Conservation (phyloP, 2,329 filamentous ascomycete species). For the Sporothrix euskadiensis region DNA sequence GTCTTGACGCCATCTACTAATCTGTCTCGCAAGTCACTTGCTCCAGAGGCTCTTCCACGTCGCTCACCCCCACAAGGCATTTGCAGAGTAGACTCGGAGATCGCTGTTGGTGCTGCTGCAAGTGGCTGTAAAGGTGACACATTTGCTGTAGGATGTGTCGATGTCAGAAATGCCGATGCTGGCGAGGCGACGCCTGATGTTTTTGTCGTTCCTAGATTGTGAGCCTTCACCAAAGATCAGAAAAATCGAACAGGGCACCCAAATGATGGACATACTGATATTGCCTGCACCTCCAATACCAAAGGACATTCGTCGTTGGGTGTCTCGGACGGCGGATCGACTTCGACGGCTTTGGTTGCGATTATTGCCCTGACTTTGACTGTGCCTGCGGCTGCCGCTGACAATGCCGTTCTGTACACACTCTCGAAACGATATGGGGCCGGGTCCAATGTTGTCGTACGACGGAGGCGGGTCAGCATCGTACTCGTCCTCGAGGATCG, state of each 20-base stretch:
- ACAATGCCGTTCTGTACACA: neutral
- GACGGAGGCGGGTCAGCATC: conserved; percentile 25
- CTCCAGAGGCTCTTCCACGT: conserved; percentile 16
- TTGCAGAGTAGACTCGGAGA: neutral
- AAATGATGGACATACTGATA: conserved; percentile 21
- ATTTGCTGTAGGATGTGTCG: neutral
- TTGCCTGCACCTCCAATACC: conserved; percentile 31
- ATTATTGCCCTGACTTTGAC: neutral
- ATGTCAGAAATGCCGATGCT: neutral
- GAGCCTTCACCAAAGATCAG: neutral
- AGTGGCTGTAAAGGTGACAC: neutral
- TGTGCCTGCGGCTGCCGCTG: neutral
- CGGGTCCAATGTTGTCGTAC: conserved; percentile 21
- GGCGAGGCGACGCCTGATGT: conserved; percentile 11
- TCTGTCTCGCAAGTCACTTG: conserved; percentile 24
- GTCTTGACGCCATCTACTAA: conserved; percentile 26
- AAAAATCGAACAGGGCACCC: too few relatives aligned
- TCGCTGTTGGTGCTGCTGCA: neutral
- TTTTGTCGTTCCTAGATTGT: conserved; percentile 16
- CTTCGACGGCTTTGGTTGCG: neutral
- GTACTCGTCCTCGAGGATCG: conserved; percentile 25
- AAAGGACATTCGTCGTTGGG: conserved; percentile 27
- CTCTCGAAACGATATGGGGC: neutral
- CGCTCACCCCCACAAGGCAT: neutral
- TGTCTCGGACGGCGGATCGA: conserved; percentile 20